Evolutionary conservation across 2,329 filamentous ascomycete genomes (phyloP).

Genomic region (Camillea tinctor): DNA sequence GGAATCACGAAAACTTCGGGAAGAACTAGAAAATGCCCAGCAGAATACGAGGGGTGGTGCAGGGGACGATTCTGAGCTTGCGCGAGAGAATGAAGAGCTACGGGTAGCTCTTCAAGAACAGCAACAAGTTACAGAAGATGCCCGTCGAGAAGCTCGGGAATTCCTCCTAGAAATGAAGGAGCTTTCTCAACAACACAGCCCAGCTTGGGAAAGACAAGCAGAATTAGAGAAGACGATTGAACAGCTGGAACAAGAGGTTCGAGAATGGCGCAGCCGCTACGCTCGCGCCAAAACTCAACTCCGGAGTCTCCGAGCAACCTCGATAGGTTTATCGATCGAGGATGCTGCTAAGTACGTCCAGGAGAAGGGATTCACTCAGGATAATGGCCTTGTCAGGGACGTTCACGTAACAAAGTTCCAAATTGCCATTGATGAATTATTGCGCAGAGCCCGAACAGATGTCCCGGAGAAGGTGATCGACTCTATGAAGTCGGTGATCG

Average conservation of each 20-base stretch:
- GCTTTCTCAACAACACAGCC: slow-evolving; percentile 76
- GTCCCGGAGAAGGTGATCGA: slow-evolving; percentile 74
- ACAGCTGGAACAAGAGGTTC: slow-evolving; percentile 76
- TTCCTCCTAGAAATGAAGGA: slow-evolving; percentile 88
- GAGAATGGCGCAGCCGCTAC: slow-evolving; percentile 88
- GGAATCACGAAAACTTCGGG: slow-evolving; percentile 61
- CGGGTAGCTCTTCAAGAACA: slow-evolving; percentile 68
- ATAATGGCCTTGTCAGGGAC: slow-evolving; percentile 80
- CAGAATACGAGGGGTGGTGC: slow-evolving; percentile 31
- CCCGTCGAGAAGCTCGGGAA: slow-evolving; percentile 76
- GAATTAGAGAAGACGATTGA: slow-evolving; percentile 73
- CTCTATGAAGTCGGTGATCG: slow-evolving; percentile 82
- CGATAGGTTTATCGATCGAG: slow-evolving; percentile 68
- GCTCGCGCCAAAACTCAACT: slow-evolving; percentile 85
- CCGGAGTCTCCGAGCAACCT: slow-evolving; percentile 76
- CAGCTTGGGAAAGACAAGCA: slow-evolving; percentile 78
- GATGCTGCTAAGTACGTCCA: slow-evolving; percentile 67
- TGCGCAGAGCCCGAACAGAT: slow-evolving; percentile 73
- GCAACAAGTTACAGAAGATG: slow-evolving; percentile 80
- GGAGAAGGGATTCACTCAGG: slow-evolving; percentile 66
- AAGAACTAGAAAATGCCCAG: slow-evolving; percentile 58
- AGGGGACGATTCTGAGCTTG: slow-evolving; percentile 52
- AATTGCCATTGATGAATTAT: slow-evolving; percentile 85
- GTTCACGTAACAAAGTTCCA: slow-evolving; percentile 95
- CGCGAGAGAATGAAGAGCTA: slow-evolving; percentile 68